Conservation (phyloP, 2,329 filamentous ascomycete genomes). For the Fusarium sp. region DNA sequence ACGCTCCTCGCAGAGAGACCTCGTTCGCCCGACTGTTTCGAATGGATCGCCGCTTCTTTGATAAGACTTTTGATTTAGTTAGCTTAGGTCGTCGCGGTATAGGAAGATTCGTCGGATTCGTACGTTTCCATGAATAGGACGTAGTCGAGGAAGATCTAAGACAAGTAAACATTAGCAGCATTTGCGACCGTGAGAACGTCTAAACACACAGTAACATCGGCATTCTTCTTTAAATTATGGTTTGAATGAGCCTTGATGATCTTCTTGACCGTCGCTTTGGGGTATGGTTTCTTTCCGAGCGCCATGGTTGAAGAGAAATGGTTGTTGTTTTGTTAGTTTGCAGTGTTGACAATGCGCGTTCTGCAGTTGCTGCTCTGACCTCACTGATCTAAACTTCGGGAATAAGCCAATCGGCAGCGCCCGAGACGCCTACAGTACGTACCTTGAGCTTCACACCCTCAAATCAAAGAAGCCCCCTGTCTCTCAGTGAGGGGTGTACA, state of each 20-base stretch:
- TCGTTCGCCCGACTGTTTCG: constrained; percentile 78
- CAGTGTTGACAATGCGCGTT: constrained; percentile 41
- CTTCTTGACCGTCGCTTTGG: constrained; percentile 85
- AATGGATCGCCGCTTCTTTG: constrained; percentile 80
- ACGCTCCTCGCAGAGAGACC: constrained; percentile 79
- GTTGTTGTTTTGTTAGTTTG: constrained; percentile 24
- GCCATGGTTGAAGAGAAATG: constrained; percentile 43
- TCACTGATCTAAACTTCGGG: constrained; percentile 24
- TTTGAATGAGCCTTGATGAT: constrained; percentile 90
- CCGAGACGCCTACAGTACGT: constrained; percentile 33
- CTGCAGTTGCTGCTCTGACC: constrained; percentile 32
- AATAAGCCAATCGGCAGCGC: constrained; percentile 38
- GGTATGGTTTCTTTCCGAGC: constrained; percentile 77
- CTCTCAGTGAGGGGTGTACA: constrained; percentile 34
- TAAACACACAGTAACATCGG: constrained; percentile 77
- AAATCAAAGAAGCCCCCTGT: not conserved
- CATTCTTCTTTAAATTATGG: constrained; percentile 82
- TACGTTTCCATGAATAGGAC: constrained; percentile 80
- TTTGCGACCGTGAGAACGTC: constrained; percentile 18
- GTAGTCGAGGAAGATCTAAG: constrained; percentile 86
- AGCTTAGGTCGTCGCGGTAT: not conserved
- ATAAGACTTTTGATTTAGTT: constrained; percentile 66
- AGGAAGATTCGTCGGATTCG: constrained; percentile 17
- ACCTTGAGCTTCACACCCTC: constrained; percentile 15
- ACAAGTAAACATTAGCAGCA: constrained; percentile 38